phyloP scores from a whole-genome alignment of 2,329 filamentous ascomycete species.

The Atkinsonella texensis region DNA sequence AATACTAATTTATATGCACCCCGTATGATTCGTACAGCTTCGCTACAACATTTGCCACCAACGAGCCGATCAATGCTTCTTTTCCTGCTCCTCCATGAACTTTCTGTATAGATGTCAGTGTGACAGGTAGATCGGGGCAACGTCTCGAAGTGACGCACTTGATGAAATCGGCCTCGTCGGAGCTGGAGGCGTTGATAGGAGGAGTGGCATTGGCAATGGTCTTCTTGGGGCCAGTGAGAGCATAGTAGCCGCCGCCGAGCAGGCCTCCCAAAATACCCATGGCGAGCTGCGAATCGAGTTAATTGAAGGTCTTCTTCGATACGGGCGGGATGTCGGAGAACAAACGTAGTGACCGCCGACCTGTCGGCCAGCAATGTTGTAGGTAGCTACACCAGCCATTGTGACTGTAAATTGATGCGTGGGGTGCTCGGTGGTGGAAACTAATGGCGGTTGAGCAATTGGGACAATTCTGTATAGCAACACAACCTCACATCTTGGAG shows the following conservation, averaged over 20 bases:
- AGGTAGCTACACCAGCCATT: constrained; percentile 31
- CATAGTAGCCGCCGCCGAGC: constrained; percentile 35
- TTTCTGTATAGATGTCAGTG: constrained; percentile 17
- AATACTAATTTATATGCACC: constrained; percentile 19
- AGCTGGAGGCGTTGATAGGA: constrained; percentile 49
- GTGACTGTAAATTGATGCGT: constrained; percentile 12
- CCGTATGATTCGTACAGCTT: constrained; percentile 18
- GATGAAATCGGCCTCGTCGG: constrained; percentile 54
- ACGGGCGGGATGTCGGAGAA: constrained; percentile 13
- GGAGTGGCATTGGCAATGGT: constrained; percentile 34
- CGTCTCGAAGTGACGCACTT: constrained; percentile 35
- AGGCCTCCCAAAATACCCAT: constrained; percentile 42
- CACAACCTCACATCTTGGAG: constrained; percentile 13
- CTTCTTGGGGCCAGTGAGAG: constrained; percentile 32
- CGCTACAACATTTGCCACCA: constrained; percentile 3
- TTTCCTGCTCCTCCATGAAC: constrained; percentile 29
- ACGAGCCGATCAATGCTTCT: constrained; percentile 24
- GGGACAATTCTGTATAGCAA: constrained; percentile 13
- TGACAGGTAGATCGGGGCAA: neutral
- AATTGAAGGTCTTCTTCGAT: constrained; percentile 3
- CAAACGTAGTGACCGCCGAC: constrained; percentile 50
- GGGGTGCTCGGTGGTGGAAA: constrained; percentile 10
- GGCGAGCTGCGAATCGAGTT: constrained; percentile 33
- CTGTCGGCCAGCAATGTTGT: constrained; percentile 46
- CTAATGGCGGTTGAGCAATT: neutral